phyloP scores from a whole-genome alignment of 2,329 filamentous ascomycete species.

The Monosporascus sp. region DNA sequence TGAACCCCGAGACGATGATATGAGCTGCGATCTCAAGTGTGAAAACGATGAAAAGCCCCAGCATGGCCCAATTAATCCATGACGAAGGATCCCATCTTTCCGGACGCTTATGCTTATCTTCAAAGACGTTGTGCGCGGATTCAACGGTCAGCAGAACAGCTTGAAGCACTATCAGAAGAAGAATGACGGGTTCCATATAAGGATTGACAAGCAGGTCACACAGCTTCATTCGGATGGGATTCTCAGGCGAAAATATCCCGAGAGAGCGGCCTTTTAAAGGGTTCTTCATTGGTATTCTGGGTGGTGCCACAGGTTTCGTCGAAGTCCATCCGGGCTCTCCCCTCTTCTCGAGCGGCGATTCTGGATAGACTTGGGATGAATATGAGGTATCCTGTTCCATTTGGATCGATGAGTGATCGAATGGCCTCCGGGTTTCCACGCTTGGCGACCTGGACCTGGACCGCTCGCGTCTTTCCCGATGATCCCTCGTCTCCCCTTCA shows the following conservation, averaged over 20 bases:
- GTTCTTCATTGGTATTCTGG: slow-evolving; percentile 51
- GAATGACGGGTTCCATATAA: slow-evolving; percentile 77
- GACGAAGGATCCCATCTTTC: slow-evolving; percentile 57
- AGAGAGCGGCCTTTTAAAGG: slow-evolving; percentile 82
- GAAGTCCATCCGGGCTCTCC: slow-evolving; percentile 26
- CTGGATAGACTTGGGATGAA: slow-evolving; percentile 40
- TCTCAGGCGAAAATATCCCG: slow-evolving; percentile 78
- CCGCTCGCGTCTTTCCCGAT: slow-evolving; percentile 57
- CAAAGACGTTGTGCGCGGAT: slow-evolving; percentile 65
- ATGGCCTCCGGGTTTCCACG: slow-evolving; percentile 46
- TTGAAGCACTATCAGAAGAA: slow-evolving; percentile 83
- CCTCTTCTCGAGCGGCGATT: slow-evolving; percentile 42
- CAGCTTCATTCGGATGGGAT: slow-evolving; percentile 64
- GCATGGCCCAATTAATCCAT: slow-evolving; percentile 72
- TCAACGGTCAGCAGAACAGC: slow-evolving; percentile 84
- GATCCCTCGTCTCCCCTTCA: slow-evolving; percentile 77
- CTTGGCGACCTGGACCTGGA: slow-evolving; percentile 55
- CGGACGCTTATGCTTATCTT: slow-evolving; percentile 54
- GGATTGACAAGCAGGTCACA: slow-evolving; percentile 85
- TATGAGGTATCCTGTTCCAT: slow-evolving; percentile 47
- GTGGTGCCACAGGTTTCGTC: slow-evolving; percentile 25
- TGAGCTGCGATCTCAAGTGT: slow-evolving; percentile 79
- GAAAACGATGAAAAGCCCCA: slow-evolving; percentile 83
- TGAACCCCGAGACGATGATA: slow-evolving; percentile 86
- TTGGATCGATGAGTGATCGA: slow-evolving; percentile 36